A percentile compares a stretch with the other conserved stretches of the same genome.
phyloP scores from a whole-genome alignment of 2,329 filamentous ascomycete species.

The Fusarium multiceps region DNA sequence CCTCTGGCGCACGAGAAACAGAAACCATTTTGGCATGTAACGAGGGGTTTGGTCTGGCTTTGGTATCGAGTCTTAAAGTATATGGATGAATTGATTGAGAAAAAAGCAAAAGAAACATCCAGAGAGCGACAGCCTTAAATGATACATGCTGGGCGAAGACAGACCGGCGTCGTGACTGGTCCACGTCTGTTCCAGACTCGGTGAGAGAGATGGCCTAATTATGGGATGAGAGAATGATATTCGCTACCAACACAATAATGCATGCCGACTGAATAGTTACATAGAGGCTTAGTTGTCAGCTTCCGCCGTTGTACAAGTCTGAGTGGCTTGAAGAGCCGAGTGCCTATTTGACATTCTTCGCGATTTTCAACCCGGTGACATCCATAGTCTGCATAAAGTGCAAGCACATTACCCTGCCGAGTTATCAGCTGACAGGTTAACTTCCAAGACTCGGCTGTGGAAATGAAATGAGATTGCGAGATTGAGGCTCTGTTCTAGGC shows the following conservation, averaged over 20 bases:
- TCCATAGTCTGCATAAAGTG: too few species aligned
- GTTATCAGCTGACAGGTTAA: too few species aligned
- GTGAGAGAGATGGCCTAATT: background rate
- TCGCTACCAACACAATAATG: background rate
- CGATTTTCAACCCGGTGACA: background rate
- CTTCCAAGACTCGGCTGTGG: background rate
- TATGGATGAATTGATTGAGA: too few species aligned
- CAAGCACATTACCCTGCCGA: background rate
- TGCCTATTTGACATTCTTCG: background rate
- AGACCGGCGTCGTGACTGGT: too few species aligned
- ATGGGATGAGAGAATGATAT: background rate
- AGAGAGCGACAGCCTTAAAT: too few species aligned
- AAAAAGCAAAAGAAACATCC: too few species aligned
- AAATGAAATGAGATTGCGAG: background rate
- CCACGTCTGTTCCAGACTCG: background rate
- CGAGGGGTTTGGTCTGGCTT: too few species aligned
- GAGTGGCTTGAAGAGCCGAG: background rate
- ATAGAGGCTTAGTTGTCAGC: background rate
- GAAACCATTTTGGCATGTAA: too few species aligned
- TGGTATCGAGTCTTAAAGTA: too few species aligned
- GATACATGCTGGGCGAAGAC: too few species aligned
- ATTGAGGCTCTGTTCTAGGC: background rate
- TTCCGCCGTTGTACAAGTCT: background rate
- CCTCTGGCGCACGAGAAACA: too few species aligned
- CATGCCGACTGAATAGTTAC: rapidly evolving